Percentiles rank a stretch among this genome's conserved stretches.
Evolutionary conservation across 441 rosid species (phyloP).

Genomic region (Jatropha podagrica): DNA sequence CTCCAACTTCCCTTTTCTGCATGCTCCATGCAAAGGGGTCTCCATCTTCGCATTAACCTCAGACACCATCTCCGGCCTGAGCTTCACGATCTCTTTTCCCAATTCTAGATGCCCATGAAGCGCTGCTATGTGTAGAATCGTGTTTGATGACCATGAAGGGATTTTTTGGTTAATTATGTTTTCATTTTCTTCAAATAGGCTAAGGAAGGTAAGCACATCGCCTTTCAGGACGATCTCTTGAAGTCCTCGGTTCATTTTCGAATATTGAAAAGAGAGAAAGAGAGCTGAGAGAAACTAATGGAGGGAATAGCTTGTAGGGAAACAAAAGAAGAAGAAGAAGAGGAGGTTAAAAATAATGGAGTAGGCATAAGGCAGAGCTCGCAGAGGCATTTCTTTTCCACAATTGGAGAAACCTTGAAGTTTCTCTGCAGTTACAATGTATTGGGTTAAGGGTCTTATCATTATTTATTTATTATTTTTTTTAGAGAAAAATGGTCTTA

Average conservation of each 20-base stretch:
- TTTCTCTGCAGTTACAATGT: background rate
- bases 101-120: conserved; percentile 38
- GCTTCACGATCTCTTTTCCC: conserved; percentile 38
- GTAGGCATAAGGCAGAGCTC: too few species aligned
- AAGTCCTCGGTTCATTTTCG: conserved; percentile 32
- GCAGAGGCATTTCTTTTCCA: background rate
- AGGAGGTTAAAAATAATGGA: background rate
- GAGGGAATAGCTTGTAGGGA: background rate
- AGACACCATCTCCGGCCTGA: conserved; percentile 36
- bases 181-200: conserved; percentile 23
- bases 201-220: conserved; percentile 21
- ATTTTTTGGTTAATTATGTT: conserved; percentile 14
- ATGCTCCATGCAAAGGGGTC: conserved; percentile 53
- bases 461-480: too few species aligned
- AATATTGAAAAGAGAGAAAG: background rate
- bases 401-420: conserved; percentile 1
- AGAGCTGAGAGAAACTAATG: background rate
- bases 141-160: conserved; percentile 22
- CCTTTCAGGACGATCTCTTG: conserved; percentile 31
- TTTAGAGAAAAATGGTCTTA: too few species aligned
- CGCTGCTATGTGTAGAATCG: conserved; percentile 39
- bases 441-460: too few species aligned
- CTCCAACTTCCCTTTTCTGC: conserved; percentile 38
- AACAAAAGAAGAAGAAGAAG: background rate
- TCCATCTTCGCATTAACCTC: conserved; percentile 34